phyloP scores from a whole-genome alignment of 441 rosid genomes.

The Metrosideros polymorpha region DNA sequence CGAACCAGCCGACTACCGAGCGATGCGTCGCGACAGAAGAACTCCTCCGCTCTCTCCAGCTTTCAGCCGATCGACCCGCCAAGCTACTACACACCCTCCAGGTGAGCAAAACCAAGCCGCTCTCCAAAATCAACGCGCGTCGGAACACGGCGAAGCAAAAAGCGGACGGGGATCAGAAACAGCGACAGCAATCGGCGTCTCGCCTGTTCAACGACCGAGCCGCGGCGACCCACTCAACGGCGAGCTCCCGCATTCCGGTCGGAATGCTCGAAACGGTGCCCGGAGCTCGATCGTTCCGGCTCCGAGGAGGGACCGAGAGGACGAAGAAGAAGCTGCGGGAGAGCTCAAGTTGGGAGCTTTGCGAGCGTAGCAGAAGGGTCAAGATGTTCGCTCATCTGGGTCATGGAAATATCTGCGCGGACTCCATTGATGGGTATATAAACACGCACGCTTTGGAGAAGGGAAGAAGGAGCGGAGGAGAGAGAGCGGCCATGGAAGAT shows the following conservation, averaged over 20 bases:
- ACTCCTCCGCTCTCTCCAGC: not conserved
- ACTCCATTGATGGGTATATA: not conserved
- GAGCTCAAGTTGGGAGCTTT: not conserved
- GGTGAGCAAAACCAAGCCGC: not conserved
- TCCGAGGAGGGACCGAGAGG: not conserved
- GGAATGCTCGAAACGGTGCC: not conserved
- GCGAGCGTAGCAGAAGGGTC: not conserved
- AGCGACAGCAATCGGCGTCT: not conserved
- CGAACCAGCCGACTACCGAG: not conserved
- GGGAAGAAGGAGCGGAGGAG: not conserved
- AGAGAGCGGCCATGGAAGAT: not conserved
- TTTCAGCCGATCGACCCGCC: not conserved
- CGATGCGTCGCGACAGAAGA: not conserved
- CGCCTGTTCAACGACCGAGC: not conserved
- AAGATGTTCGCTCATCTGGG: not conserved
- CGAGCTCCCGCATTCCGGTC: not conserved
- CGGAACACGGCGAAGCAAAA: not conserved
- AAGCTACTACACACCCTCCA: not conserved
- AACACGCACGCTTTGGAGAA: not conserved
- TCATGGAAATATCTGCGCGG: not conserved
- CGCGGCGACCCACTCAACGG: not conserved
- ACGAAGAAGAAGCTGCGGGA: not conserved
- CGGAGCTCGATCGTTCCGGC: not conserved
- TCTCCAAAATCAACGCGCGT: not conserved
- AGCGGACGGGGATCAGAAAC: not conserved